phyloP scores from a whole-genome alignment of 768 basidiomycete genomes.

The Lentinula sp. region DNA sequence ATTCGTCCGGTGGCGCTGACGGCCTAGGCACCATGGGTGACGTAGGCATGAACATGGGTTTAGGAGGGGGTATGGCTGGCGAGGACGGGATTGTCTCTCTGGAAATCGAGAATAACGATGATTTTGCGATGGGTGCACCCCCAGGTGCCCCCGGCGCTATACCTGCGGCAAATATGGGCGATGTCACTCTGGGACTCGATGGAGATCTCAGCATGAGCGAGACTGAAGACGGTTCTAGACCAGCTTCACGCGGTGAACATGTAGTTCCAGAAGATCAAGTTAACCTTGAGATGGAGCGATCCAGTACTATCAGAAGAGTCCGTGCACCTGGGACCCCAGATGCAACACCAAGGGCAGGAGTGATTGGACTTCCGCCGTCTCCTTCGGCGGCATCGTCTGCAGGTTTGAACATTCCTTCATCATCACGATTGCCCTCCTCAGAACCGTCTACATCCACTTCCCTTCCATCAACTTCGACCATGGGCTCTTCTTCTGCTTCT shows the following conservation, averaged over 20 bases:
- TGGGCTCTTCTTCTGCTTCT: not conserved
- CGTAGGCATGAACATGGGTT: constrained; percentile 5
- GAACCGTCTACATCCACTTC: constrained; percentile 1
- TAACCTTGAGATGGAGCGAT: not conserved
- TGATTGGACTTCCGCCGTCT: constrained; percentile 44
- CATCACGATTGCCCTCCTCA: not conserved
- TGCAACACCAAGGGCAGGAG: constrained; percentile 59
- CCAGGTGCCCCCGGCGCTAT: constrained; percentile 86
- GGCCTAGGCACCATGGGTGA: constrained; percentile 16
- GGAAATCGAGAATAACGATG: constrained; percentile 79
- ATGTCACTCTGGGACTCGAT: constrained; percentile 7
- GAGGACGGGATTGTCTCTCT: constrained; percentile 74
- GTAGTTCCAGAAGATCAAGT: not conserved
- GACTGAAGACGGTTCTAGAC: constrained; percentile 5
- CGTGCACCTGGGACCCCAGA: constrained; percentile 33
- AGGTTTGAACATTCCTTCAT: not conserved
- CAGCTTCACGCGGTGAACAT: not conserved
- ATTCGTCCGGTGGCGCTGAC: constrained; percentile 31
- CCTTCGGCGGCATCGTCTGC: not conserved
- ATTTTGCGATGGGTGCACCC: constrained; percentile 86
- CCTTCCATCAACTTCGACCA: not conserved
- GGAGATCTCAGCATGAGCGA: constrained; percentile 13
- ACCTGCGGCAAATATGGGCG: constrained; percentile 8
- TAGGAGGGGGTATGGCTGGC: constrained; percentile 44
- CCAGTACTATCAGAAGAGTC: constrained; percentile 20